A percentile compares a stretch with the other conserved stretches of the same genome.
Conservation (phyloP, 139 green algal species). For the Limnomonas spitsbergensis region DNA sequence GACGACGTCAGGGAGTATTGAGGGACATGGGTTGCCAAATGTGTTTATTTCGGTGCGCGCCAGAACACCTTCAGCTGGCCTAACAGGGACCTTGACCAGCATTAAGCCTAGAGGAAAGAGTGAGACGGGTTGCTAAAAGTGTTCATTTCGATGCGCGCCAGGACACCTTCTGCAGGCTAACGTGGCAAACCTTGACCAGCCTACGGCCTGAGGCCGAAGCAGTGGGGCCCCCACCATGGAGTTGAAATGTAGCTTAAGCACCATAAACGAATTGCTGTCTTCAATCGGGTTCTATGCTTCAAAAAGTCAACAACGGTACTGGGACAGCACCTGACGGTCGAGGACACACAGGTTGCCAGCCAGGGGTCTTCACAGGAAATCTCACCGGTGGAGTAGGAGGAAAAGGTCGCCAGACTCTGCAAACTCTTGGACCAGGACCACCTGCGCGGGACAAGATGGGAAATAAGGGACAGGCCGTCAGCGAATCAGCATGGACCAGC, state of each 20-base stretch:
- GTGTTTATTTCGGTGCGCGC: neutral
- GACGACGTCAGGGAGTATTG: neutral
- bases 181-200: no score
- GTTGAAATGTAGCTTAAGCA: no score
- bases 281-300: no score
- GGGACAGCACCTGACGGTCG: no score
- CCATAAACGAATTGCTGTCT: no score
- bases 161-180: no score
- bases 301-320: no score
- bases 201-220: no score
- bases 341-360: neutral
- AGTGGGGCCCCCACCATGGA: no score
- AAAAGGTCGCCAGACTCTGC: conserved; percentile 46
- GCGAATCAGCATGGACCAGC: neutral
- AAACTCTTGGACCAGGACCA: conserved; percentile 53
- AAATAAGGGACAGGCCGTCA: neutral
- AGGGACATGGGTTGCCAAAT: neutral
- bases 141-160: no score
- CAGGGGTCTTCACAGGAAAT: no score
- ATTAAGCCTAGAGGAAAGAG: neutral
- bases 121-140: no score
- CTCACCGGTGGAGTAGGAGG: conserved; percentile 41
- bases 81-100: neutral
- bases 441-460: conserved; percentile 14
- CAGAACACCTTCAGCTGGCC: neutral